Evolutionary conservation across 331 rosid genomes (phyloP).

Genomic region (Cydonia oblonga): DNA sequence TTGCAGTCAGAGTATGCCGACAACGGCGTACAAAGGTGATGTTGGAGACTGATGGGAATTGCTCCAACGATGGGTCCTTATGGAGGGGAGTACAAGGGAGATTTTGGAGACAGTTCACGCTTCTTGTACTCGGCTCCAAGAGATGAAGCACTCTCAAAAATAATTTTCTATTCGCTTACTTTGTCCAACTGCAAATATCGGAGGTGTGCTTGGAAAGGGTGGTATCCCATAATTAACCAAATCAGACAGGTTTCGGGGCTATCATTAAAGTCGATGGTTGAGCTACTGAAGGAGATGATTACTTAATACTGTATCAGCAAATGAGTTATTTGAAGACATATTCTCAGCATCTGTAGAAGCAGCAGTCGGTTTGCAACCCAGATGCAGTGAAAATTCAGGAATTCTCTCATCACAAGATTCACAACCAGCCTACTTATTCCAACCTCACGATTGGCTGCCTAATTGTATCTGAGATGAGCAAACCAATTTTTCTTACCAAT

Average conservation of each 20-base stretch:
- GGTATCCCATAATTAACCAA: constrained; percentile 74
- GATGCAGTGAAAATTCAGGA: constrained; percentile 96
- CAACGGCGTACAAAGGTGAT: constrained; percentile 23
- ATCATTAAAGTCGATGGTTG: constrained; percentile 89
- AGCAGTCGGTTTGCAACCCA: constrained; percentile 88
- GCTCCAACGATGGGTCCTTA: constrained; percentile 68
- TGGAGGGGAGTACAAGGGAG: constrained; percentile 71
- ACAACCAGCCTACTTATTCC: constrained; percentile 88
- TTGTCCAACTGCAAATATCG: constrained; percentile 81
- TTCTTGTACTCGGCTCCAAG: constrained; percentile 85
- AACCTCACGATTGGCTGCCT: constrained; percentile 90
- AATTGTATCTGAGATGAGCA: constrained; percentile 87
- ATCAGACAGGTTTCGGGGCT: constrained; percentile 88
- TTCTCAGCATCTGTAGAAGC: constrained; percentile 83
- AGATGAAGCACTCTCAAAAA: constrained; percentile 62
- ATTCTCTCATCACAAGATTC: constrained; percentile 76
- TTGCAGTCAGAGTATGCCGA: constrained; percentile 53
- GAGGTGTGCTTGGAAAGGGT: constrained; percentile 97
- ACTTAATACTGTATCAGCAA: constrained; percentile 68
- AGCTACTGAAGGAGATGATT: constrained; percentile 68
- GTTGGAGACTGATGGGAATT: constrained; percentile 50
- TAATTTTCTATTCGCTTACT: constrained; percentile 74
- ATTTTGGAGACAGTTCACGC: constrained; percentile 76
- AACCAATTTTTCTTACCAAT: constrained; percentile 40
- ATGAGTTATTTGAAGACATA: constrained; percentile 83